phyloP scores from a whole-genome alignment of 2,329 filamentous ascomycete species.

The Ophiocordyceps polyrhachis-furcata region DNA sequence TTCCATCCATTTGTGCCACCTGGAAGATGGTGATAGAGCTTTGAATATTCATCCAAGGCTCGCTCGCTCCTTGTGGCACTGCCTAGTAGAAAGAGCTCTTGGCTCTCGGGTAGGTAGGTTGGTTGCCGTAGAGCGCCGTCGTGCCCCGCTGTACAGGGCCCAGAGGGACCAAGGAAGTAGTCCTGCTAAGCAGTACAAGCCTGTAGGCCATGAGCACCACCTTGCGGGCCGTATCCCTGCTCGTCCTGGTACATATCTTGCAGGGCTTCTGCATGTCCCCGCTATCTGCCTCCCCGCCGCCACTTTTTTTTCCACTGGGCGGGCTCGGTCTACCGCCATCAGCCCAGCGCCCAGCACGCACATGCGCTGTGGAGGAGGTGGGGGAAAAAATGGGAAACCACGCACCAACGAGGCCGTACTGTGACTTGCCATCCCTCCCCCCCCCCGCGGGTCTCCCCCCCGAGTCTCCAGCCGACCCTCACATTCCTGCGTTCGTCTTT shows the following conservation, averaged over 20 bases:
- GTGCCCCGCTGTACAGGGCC: background rate
- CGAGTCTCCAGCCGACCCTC: background rate
- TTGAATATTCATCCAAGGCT: background rate
- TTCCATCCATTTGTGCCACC: background rate
- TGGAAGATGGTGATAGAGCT: background rate
- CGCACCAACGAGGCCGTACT: background rate
- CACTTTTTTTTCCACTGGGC: background rate
- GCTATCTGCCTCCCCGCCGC: background rate
- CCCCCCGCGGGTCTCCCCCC: no score
- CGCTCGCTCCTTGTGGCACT: no score
- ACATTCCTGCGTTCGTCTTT: background rate
- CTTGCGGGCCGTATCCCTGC: no score
- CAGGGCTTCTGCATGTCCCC: background rate
- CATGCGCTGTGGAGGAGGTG: background rate
- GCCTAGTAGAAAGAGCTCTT: background rate
- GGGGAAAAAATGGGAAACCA: background rate
- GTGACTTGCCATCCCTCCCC: background rate
- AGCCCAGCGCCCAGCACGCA: background rate
- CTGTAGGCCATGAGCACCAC: no score
- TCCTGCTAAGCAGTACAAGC: no score
- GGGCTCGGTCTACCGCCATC: background rate
- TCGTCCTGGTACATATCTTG: no score
- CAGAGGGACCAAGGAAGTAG: no score
- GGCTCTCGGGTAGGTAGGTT: background rate
- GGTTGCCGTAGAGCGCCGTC: background rate